Evolutionary conservation across 345 rosid genomes (phyloP), one percentile per base, ranked within the genome.

Genomic region (Lepidium sativum): DNA sequence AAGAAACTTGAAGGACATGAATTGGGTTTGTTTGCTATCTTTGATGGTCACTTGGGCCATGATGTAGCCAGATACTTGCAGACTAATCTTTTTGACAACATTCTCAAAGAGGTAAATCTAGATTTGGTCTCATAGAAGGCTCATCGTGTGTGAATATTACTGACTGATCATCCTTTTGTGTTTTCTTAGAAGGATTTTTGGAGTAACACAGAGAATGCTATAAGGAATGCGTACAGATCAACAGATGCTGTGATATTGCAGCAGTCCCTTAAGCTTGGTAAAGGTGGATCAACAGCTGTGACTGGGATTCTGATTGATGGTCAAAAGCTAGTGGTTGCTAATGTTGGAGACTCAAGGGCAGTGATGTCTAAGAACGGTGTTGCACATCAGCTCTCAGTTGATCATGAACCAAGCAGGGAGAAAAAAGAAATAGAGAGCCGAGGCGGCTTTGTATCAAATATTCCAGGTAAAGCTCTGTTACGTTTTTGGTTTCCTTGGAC

Each of bases 341-440:
- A 91, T 73, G 92, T 91, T 21, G 97, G 97, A 32, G 97, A 91
- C 80, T 91, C 97, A 16, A 84, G 97, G 18, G 97, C 97, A 44
- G 96, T 91, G 41, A 58, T 88, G 55, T 75, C 77, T 68, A 82
- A 73, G 80, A 86, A 82, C 5, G 88, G 94, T 3, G 76, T 60
- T 52, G 92, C 89, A 5, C 58, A 73, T 65, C 97, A 91, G 72
- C 74, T 91, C 25, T 83, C 96, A 0, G 75, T 86, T 8, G 97
- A 91, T 79, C 96, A 91, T 51, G 97, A 91, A 65, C 97, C 96
- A n/a, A 80, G 81, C 79, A 87, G 67, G 62, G 97, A 91, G 70
- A 81, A 75, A 27, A 66, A 71, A 16, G 12, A 58, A 47, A 91
- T 91, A 8, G 96, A 86, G 70, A 73, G 78, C 4, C 83, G 91